Conservation (phyloP, 2,329 filamentous ascomycete species). For the Sporothrix humicola region DNA sequence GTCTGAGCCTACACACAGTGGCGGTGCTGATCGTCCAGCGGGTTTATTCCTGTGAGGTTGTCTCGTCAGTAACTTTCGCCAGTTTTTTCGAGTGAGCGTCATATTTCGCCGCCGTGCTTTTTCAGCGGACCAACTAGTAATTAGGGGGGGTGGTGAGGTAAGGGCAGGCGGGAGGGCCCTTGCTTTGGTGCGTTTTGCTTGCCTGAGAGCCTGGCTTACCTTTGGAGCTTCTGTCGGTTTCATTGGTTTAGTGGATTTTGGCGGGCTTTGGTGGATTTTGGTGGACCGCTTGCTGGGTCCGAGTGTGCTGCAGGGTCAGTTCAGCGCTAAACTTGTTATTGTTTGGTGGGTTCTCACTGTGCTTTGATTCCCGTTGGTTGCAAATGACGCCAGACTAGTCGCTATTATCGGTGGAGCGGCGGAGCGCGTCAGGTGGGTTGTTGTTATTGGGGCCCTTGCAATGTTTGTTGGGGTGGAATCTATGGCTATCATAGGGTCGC, state of each 20-base stretch:
- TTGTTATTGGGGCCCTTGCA: background rate
- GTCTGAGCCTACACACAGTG: background rate
- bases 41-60: background rate
- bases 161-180: background rate
- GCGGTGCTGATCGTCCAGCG: background rate
- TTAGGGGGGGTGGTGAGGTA: background rate
- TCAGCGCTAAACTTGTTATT: slow-evolving; percentile 10
- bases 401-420: slow-evolving; percentile 15
- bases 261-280: background rate
- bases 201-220: background rate
- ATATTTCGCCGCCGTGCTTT: slow-evolving; percentile 18
- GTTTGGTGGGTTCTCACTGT: background rate
- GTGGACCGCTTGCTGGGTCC: slow-evolving; percentile 11
- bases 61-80: background rate
- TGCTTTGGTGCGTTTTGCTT: slow-evolving; percentile 6
- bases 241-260: background rate
- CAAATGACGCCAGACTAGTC: slow-evolving; percentile 26
- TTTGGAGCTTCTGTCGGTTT: slow-evolving; percentile 6
- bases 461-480: slow-evolving; percentile 9
- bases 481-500: background rate
- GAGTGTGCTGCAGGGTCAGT: slow-evolving; percentile 21
- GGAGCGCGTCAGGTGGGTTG: slow-evolving; percentile 23
- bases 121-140: background rate
- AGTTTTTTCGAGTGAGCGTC: slow-evolving; percentile 15
- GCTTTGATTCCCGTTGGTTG: slow-evolving; percentile 16